Evolutionary conservation across 2,329 filamentous ascomycete genomes (phyloP), one percentile per base, ranked within the genome.

Genomic region (Blumeria hordei): DNA sequence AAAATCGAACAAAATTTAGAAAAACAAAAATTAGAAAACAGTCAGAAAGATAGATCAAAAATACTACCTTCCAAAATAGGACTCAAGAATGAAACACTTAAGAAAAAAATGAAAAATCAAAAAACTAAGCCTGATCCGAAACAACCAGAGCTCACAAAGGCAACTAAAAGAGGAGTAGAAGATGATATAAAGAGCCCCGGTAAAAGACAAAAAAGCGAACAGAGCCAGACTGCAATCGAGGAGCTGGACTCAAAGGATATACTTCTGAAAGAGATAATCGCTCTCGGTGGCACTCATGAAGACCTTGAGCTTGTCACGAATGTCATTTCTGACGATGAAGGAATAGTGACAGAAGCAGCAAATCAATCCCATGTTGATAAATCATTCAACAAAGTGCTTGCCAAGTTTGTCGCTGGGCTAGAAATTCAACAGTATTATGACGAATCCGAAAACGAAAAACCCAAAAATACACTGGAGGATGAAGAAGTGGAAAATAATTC

Each of bases 261-360:
- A 11, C 68, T 83, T 4, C 67, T 83, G 7, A 73, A 77, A 55
- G 80, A 83, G 62, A 83, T 83, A 58, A 70, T 73, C 59, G 77
- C 76, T 12, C 69, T 84, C 1, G 80, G 79, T 3, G 80, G 80
- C 12, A 77, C 81, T 54, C 76, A 83, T 64, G 71, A 77, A 44
- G 80, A 83, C 59, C 64, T 81, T 45, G 74, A 77, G 37, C 71
- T 83, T 36, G 73, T 83, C 54, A 74, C 72, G 44, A 76, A 74
- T 57, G 67, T 73, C 6, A 68, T 71, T 58, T 76, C 74, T 1
- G 72, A 74, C 55, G 61, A 64, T 33, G 67, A 68, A 4, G 63
- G 65, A 6, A 47, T 47, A 6, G 44, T 21, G 6, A 28, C 6
- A 12, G 44, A 47, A 43, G 62, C 61, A 2, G 14, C 65, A 66